Base-by-base conservation (phyloP, 495 filamentous ascomycete species). In the Venustampulla echinocandica region DNA sequence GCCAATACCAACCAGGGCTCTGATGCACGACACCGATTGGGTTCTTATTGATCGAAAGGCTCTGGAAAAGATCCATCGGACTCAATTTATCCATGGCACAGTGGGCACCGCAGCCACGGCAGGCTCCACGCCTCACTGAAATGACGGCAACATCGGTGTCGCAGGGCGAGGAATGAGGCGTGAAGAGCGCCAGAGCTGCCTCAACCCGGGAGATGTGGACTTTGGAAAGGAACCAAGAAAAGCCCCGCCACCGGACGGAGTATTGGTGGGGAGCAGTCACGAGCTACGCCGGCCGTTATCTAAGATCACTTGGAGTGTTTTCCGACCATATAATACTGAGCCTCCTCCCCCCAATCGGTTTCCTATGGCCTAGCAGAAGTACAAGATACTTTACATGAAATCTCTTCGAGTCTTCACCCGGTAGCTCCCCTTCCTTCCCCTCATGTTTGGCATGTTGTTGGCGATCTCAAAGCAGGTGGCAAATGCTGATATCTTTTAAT, bases 361-460 rank as follows among this genome's bases (percentile, higher is more conserved):
- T 21, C 1, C 11, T 30, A 20, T 13, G 28, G 46, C 35, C 42
- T 38, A 49, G 13, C 3, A 2, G 10, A n/a, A n/a, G n/a, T n/a
- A 39, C 14, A 42, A 14, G 5, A 22, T 38, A 17, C 11, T 30
- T 25, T 49, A 49, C 38, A 49, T 42, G 46, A 49, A 36, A 39
- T 49, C 38, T 15, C 27, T 42, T 18, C 37, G 46, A 49, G 1
- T 32, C 28, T 42, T 25, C 13, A 22, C 38, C 9, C 46, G 46
- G 46, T 50, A 50, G 23, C 23, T 17, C 41, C 40, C 24, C 20
- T 13, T 30, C 23, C 20, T 20, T 19, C 21, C 19, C 22, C 28
- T 22, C 7, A 28, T 11, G 23, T 2, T 10, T 30, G 32, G 18
- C 47, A 39, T 28, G 13, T 35, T 13, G 13, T 13, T 35, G 42